These are phyloP conservation scores for Suillus plorans DNA, from an alignment of 768 basidiomycete species.

Conservation along the genomic window DNA sequence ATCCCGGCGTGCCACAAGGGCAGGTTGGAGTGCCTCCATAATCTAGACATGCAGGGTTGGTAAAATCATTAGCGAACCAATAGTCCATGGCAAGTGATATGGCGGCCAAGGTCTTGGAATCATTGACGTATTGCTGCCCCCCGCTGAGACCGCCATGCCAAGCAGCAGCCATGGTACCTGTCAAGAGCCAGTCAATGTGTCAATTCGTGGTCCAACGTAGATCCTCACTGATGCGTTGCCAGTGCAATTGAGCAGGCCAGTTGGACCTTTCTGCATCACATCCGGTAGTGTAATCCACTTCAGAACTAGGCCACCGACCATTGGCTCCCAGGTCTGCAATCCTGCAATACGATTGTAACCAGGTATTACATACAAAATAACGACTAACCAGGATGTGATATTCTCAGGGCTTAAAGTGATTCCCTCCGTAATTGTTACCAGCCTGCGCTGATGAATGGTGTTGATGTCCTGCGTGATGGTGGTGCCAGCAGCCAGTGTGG, in stretches of 20 bases:
- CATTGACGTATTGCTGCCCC: constrained; percentile 42
- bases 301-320: constrained; percentile 55
- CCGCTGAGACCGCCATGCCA: constrained; percentile 53
- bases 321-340: constrained; percentile 43
- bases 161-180: constrained; percentile 56
- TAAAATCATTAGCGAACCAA: constrained; percentile 66
- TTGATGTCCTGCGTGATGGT: constrained; percentile 32
- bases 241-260: constrained; percentile 67
- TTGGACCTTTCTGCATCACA: constrained; percentile 64
- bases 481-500: constrained; percentile 11
- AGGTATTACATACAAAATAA: not conserved
- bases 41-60: constrained; percentile 53
- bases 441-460: constrained; percentile 37
- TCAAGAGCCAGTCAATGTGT: not conserved
- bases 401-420: constrained; percentile 28
- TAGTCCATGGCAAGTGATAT: constrained; percentile 54
- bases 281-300: constrained; percentile 62
- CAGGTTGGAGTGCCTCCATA: constrained; percentile 51
- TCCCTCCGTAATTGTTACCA: constrained; percentile 41
- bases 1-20: constrained; percentile 51
- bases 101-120: constrained; percentile 37
- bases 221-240: constrained; percentile 49
- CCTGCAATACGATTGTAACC: constrained; percentile 32
- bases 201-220: not conserved
- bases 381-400: constrained; percentile 24